These are phyloP conservation scores for Ganoderma resinaceum DNA, from an alignment of 1,284 basidiomycete species.

Conservation along the genomic window DNA sequence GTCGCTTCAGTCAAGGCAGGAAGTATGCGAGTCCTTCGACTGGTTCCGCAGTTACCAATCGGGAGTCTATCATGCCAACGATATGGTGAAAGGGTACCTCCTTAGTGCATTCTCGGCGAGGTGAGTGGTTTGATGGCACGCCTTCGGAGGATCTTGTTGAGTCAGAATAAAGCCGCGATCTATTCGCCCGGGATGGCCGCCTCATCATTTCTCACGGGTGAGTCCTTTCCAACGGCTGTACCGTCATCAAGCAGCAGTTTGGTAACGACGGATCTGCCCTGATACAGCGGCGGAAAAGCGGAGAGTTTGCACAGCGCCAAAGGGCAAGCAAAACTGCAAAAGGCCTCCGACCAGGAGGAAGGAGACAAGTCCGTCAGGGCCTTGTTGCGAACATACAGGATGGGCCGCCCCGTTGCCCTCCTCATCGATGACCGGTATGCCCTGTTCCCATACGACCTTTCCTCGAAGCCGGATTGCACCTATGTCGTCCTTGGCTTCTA, in stretches of 20 bases:
- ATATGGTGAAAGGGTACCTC: constrained; percentile 74
- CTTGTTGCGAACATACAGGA: constrained; percentile 60
- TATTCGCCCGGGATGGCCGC: constrained; percentile 65
- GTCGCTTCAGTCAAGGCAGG: constrained; percentile 70
- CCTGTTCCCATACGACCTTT: constrained; percentile 73
- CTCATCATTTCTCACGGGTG: constrained; percentile 84
- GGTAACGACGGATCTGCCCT: not conserved
- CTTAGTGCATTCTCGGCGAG: constrained; percentile 70
- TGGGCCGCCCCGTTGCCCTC: constrained; percentile 64
- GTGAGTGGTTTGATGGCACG: constrained; percentile 44
- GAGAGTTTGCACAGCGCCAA: constrained; percentile 55
- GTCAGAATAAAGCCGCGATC: constrained; percentile 60
- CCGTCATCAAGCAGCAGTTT: constrained; percentile 1
- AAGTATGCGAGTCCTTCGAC: constrained; percentile 77
- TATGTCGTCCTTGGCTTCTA: constrained; percentile 81
- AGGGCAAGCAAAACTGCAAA: constrained; percentile 46
- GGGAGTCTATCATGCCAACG: constrained; percentile 73
- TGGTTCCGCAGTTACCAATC: constrained; percentile 81
- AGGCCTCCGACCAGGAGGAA: constrained; percentile 66
- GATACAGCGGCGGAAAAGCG: constrained; percentile 68
- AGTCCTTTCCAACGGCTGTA: constrained; percentile 26
- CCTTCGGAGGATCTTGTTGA: not conserved
- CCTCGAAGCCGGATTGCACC: constrained; percentile 50
- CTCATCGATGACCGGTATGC: constrained; percentile 76
- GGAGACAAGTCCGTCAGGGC: constrained; percentile 75